Conservation (phyloP, 768 basidiomycete genomes). For the Termitomyces eurrhizus region DNA sequence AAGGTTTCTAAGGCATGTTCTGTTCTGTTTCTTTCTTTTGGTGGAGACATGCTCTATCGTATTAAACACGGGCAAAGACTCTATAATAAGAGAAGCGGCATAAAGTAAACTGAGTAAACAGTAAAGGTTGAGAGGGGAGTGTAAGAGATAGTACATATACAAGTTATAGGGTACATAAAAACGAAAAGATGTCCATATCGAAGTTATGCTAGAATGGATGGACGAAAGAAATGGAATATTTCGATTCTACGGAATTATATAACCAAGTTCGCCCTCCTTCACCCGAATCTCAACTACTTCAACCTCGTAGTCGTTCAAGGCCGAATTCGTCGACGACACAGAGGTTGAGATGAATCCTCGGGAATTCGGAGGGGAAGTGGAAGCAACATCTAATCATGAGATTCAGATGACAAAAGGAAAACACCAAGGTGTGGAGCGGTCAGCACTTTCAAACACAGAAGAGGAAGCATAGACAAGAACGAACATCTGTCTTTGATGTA, state of each 20-base stretch:
- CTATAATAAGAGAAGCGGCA: neutral
- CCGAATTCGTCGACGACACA: constrained; percentile 62
- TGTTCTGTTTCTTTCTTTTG: too few relatives aligned
- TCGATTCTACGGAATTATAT: constrained; percentile 58
- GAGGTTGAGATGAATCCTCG: constrained; percentile 64
- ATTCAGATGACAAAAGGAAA: constrained; percentile 10
- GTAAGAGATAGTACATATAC: neutral
- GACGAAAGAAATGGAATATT: neutral
- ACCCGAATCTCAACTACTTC: constrained; percentile 89
- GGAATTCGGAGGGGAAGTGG: constrained; percentile 76
- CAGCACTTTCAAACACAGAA: constrained; percentile 17
- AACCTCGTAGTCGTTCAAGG: constrained; percentile 73
- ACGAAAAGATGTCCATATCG: neutral
- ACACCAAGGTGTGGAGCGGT: constrained; percentile 12
- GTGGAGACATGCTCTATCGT: neutral
- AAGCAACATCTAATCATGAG: constrained; percentile 62
- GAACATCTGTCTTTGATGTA: constrained; percentile 89
- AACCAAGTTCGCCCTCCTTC: constrained; percentile 70
- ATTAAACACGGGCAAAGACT: neutral
- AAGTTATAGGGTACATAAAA: neutral
- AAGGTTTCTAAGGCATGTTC: too few relatives aligned
- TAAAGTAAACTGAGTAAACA: neutral
- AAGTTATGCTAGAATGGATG: neutral
- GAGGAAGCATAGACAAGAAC: constrained; percentile 30
- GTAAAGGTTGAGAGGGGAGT: neutral